Base-by-base conservation (phyloP, 805 yeast species). In the Metschnikowia picachoensis region DNA sequence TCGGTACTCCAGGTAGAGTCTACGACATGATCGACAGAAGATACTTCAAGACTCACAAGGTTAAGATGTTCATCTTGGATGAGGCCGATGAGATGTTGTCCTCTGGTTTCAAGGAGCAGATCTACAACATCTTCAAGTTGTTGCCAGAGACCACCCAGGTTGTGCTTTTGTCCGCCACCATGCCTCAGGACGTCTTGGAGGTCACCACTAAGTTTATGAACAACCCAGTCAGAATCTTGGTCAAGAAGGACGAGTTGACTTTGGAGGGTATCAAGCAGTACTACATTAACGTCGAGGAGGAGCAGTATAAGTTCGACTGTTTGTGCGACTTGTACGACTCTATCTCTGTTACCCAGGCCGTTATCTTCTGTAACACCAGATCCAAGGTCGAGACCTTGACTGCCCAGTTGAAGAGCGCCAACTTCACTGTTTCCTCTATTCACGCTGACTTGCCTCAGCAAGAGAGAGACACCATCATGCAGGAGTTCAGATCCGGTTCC, bases 1-100 rank as follows among this genome's bases (percentile, higher is more conserved):
- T 90, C 61, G 99, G 98, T 66, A 94, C 99, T 49, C 99, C 99
- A 60, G 99, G 99, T 64, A 83, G 99, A 75, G 97, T 94, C 55
- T 80, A 76, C 62, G 98, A 94, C 70, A 89, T 94, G 92, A 91
- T 94, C 65, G 87, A 87, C 72, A 82, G 97, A 68, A 79, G 96
- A 62, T 77, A 76, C 72, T 82, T 94, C 70, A 82, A 75, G 66
- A 85, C 96, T 54, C 80, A 87, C 60, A 78, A 83, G 68, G 78
- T 94, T 62, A 89, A 90, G 77, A 89, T 94, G 95, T 81, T 94
- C 73, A 83, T 92, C 65, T 78, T 94, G 64, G 99, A 92, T 75
- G 99, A 92, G 77, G 98, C 98, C 62, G 99, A 92, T 78, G 98
- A 94, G 78, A 79, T 92, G 83, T 79, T 92, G 67, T 80, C 88